These are phyloP conservation scores for Penicillium sp. DNA, from an alignment of 2,329 filamentous ascomycete species.

Conservation along the genomic window DNA sequence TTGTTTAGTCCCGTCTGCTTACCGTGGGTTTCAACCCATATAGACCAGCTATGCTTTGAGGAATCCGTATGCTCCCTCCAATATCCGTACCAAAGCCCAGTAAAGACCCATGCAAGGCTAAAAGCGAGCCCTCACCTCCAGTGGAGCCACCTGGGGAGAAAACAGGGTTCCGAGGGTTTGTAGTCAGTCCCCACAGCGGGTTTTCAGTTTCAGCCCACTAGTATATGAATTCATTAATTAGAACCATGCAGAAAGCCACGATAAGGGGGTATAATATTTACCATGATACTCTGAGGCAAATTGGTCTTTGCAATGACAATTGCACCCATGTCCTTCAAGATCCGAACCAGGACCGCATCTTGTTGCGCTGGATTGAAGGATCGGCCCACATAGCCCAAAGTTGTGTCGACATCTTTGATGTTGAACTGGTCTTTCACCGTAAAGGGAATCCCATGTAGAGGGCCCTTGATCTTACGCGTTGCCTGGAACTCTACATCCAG, in stretches of 20 bases:
- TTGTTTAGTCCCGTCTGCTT: constrained; percentile 12
- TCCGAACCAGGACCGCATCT: constrained; percentile 53
- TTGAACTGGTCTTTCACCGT: constrained; percentile 65
- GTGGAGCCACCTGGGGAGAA: constrained; percentile 53
- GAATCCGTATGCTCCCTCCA: constrained; percentile 54
- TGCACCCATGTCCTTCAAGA: constrained; percentile 53
- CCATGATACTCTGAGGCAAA: constrained; percentile 55
- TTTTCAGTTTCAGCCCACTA: constrained; percentile 59
- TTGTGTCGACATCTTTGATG: constrained; percentile 58
- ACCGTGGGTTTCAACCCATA: constrained; percentile 51
- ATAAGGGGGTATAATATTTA: constrained; percentile 23
- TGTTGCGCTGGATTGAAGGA: constrained; percentile 52
- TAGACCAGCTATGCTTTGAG: constrained; percentile 49
- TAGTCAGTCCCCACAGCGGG: constrained; percentile 53
- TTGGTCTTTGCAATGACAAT: constrained; percentile 57
- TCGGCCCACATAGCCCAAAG: constrained; percentile 58
- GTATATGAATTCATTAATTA: not conserved
- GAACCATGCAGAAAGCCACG: not conserved
- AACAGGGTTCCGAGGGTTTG: constrained; percentile 43
- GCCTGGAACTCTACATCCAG: constrained; percentile 30
- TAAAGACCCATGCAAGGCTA: constrained; percentile 45
- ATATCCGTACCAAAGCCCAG: constrained; percentile 56
- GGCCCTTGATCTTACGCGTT: constrained; percentile 47
- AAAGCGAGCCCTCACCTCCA: constrained; percentile 46
- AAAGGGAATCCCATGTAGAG: constrained; percentile 57